Evolutionary conservation across 306 rosid genomes (phyloP), one percentile per base, ranked within the genome.

Genomic region (Medicago ruthenica): DNA sequence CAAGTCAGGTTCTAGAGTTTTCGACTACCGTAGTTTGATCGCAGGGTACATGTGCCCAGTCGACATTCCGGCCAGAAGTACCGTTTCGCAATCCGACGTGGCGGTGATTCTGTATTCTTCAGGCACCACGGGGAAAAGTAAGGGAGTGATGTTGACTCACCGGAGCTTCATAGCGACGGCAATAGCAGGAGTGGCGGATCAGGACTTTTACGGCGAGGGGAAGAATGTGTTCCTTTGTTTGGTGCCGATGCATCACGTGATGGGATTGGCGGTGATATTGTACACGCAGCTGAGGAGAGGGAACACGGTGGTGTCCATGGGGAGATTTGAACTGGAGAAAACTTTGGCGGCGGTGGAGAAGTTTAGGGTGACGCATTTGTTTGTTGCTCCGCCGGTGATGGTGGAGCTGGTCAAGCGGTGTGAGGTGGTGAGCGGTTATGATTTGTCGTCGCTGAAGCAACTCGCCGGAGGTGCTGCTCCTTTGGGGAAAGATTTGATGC

Each of bases 101-200:
- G 91, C 86, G 22, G 86, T 81, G 41, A 79, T 87, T 17, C 17
- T 87, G 44, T 87, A 87, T 79, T 87, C 91, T 4, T 87, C 87
- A 5, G 91, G 87, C 3, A 87, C 87, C 41, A 88, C 85, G 0
- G 85, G 92, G 74, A 80, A 16, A 9, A 86, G 84, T 79, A 82
- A 88, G 73, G 88, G 92, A 80, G 88, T 84, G 68, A 78, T 82
- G 67, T 27, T 82, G 58, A 83, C 80, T 13, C 92, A 88, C 3
- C 7, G 74, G 24, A 88, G 84, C 44, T 88, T 88, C 84, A 88
- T 88, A 5, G 53, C 83, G 17, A n/a, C 68, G 15, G 79, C 85
- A 13, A 7, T 81, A 20, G 79, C 79, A 78, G 39, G 42, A 18
- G 59, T 86, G 10, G 57, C 54, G 5, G 88, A 88, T 55, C 83